phyloP scores from a whole-genome alignment of 305 asterid genomes.

The Fraxinus greggii region DNA sequence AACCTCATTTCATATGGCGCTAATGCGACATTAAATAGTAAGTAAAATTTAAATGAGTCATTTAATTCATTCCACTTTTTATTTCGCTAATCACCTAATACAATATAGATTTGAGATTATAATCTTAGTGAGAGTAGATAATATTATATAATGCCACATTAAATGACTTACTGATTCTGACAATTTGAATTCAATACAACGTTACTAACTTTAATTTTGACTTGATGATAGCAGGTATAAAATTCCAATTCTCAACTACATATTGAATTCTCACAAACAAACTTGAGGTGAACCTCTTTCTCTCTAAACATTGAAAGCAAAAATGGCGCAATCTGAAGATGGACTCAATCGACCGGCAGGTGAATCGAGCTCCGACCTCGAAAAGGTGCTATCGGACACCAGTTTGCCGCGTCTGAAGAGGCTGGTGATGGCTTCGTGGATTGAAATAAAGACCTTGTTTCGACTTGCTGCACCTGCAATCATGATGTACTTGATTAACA shows the following conservation, averaged over 20 bases:
- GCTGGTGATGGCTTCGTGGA: conserved; percentile 48
- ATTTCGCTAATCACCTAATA: no score
- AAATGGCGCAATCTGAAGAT: not conserved
- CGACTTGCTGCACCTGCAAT: conserved; percentile 69
- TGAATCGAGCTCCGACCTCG: conserved; percentile 45
- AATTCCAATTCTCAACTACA: not conserved
- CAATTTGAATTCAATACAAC: not conserved
- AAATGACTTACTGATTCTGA: not conserved
- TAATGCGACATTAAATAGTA: not conserved
- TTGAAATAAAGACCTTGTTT: conserved; percentile 58
- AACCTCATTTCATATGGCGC: no score
- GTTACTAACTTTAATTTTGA: not conserved
- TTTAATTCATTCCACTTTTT: no score
- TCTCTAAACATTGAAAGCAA: not conserved
- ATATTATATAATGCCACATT: not conserved
- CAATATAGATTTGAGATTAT: no score
- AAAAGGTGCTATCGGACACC: conserved; percentile 47
- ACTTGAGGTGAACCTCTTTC: not conserved
- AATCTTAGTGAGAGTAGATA: no score
- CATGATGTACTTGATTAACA: conserved; percentile 58
- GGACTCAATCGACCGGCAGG: not conserved
- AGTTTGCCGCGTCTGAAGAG: conserved; percentile 37
- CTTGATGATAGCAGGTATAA: not conserved
- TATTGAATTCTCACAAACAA: not conserved
- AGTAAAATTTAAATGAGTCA: not conserved